Evolutionary conservation across 179 eudicot species (phyloP).

Genomic region (Drosera spatulata): DNA sequence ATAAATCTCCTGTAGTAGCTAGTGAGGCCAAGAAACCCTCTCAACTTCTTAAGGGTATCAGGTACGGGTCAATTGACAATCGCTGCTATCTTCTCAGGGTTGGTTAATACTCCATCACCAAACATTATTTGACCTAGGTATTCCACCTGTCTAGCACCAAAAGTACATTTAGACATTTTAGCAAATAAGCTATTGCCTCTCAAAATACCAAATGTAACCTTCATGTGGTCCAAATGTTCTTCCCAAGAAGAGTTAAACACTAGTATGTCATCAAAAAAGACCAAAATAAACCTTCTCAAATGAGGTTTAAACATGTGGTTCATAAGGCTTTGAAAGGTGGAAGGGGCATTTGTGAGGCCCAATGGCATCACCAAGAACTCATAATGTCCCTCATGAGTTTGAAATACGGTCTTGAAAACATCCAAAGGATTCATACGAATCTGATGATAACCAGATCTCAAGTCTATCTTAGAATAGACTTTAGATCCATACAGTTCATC

Average conservation of each 20-base stretch:
- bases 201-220: neutral
- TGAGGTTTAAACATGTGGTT: neutral
- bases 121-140: neutral
- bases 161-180: neutral
- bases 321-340: neutral
- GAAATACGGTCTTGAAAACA: neutral
- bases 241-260: neutral
- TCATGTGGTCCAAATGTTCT: neutral
- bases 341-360: neutral
- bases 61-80: neutral
- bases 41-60: neutral
- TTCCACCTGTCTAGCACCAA: neutral
- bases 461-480: neutral
- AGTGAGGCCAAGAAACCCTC: neutral
- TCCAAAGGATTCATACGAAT: neutral
- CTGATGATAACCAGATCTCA: neutral
- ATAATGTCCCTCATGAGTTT: neutral
- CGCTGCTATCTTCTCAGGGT: neutral
- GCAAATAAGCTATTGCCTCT: neutral
- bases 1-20: constrained; percentile 2
- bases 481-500: neutral
- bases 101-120: neutral
- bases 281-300: neutral
- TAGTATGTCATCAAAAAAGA: constrained; percentile 1
- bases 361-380: neutral